A percentile compares a stretch with the other conserved stretches of the same genome.
These are phyloP conservation scores for Eucalyptus dawsonii DNA, from an alignment of 345 rosid species.

Conservation along the genomic window DNA sequence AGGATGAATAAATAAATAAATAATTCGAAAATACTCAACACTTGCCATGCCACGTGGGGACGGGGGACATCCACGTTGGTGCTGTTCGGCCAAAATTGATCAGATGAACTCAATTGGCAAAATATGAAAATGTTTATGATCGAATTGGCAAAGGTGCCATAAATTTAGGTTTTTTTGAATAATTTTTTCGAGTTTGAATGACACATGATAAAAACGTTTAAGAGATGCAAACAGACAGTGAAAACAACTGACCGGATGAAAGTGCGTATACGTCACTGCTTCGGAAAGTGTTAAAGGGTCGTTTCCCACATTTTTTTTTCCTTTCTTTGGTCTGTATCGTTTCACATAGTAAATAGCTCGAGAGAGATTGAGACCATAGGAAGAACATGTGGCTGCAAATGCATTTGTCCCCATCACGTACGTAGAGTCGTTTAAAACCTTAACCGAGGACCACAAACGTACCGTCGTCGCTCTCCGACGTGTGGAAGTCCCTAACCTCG, in stretches of 20 bases:
- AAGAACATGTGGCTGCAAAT: not conserved
- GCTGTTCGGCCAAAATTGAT: rapidly evolving
- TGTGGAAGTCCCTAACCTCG: not conserved
- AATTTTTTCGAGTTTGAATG: not conserved
- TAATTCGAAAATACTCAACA: no score
- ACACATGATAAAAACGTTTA: not conserved
- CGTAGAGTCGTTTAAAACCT: not conserved
- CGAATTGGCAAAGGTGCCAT: rapidly evolving
- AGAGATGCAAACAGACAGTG: not conserved
- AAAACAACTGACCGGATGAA: not conserved
- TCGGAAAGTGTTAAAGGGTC: not conserved
- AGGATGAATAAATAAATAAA: not conserved
- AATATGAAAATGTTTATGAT: no score
- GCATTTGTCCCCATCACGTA: not conserved
- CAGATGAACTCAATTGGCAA: no score
- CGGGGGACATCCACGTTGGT: rapidly evolving
- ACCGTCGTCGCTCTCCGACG: not conserved
- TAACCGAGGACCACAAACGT: not conserved
- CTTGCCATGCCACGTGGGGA: no score
- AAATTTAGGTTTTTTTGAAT: no score
- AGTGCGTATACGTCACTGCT: not conserved
- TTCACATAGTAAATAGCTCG: not conserved
- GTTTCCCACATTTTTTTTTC: not conserved
- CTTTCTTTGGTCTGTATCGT: no score
- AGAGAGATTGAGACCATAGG: not conserved